Percentiles rank a stretch among this genome's conserved stretches.
Evolutionary conservation across 306 rosid genomes (phyloP).

Genomic region (Trifolium pratense): DNA sequence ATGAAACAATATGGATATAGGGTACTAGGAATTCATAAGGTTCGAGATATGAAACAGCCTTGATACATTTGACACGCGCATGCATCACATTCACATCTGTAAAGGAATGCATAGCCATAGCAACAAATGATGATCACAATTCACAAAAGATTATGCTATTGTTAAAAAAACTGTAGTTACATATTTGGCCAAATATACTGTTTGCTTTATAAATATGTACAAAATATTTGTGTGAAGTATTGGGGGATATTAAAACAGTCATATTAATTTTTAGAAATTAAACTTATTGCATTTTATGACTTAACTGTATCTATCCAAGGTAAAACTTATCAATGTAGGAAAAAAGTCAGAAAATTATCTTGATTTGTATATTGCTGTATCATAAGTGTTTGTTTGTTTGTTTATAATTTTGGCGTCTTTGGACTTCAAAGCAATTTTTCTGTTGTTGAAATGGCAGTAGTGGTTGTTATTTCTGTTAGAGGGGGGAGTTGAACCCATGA

Average conservation of each 20-base stretch:
- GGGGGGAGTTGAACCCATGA: background rate
- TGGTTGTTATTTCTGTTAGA: no score
- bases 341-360: background rate
- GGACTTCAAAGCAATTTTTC: no score
- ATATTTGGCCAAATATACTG: background rate
- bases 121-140: background rate
- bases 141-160: no score
- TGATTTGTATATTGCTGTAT: background rate
- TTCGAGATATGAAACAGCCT: background rate
- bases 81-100: background rate
- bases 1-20: background rate
- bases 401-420: background rate
- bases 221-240: background rate
- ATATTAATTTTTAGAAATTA: background rate
- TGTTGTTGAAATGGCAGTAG: no score
- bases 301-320: background rate
- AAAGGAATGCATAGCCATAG: background rate
- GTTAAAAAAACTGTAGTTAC: background rate
- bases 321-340: background rate
- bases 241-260: no score
- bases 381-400: background rate
- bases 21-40: constrained; percentile 6
- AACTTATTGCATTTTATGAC: background rate
- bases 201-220: background rate
- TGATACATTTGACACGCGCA: background rate